Evolutionary conservation across 2,329 filamentous ascomycete species (phyloP).

Genomic region (Cordyceps sp.): DNA sequence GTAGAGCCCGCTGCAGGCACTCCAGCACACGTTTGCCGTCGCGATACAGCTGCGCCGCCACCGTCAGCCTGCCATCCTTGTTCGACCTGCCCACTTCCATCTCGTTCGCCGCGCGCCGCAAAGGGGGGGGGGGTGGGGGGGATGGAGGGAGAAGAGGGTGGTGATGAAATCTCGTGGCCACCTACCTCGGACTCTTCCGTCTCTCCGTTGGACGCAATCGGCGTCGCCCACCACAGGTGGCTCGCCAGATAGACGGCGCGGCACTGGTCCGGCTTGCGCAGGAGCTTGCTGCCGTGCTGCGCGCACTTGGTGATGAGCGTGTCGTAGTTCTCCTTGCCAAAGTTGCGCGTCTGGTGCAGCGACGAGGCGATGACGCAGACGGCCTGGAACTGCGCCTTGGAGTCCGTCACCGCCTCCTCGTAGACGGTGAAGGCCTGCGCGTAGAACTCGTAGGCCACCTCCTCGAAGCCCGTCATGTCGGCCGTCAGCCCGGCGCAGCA

Average conservation of each 20-base stretch:
- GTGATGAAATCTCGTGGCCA: no score
- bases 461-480: constrained; percentile 80
- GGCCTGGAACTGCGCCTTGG: constrained; percentile 91
- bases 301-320: constrained; percentile 97
- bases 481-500: constrained; percentile 85
- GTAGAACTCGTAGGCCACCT: constrained; percentile 96
- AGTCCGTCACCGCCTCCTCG: constrained; percentile 90
- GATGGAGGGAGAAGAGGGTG: neutral
- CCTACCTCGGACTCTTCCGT: constrained; percentile 66
- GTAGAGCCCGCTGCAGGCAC: constrained; percentile 83
- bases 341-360: constrained; percentile 75
- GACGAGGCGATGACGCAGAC: constrained; percentile 87
- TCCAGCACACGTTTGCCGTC: constrained; percentile 95
- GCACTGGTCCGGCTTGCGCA: constrained; percentile 97
- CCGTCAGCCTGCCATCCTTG: no score
- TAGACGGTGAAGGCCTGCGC: constrained; percentile 97
- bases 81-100: no score
- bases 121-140: no score
- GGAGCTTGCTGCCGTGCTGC: constrained; percentile 85
- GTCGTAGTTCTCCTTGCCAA: constrained; percentile 95
- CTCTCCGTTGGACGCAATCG: constrained; percentile 60
- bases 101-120: no score
- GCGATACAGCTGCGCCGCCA: constrained; percentile 60
- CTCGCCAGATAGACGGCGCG: constrained; percentile 91
- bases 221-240: constrained; percentile 95